Conservation (phyloP, 768 basidiomycete genomes). For the Auriscalpium microsporum region DNA sequence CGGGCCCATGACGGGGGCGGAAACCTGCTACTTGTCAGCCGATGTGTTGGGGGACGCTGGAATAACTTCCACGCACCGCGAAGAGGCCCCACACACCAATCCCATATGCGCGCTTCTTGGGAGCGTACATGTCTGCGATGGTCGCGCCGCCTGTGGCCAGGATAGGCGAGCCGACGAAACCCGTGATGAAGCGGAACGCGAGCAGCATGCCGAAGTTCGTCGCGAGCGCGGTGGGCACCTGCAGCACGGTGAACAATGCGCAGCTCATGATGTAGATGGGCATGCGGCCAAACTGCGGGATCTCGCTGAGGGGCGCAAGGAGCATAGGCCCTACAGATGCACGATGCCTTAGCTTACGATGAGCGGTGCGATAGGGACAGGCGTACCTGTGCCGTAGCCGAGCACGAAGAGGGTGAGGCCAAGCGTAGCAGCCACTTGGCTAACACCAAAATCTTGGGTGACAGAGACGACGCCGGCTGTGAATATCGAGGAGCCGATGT, state of each 20-base stretch:
- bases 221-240: conserved; percentile 24
- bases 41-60: not conserved
- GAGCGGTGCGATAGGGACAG: not conserved
- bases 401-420: conserved; percentile 21
- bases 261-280: conserved; percentile 23
- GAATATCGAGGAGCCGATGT: conserved; percentile 26
- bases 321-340: conserved; percentile 2
- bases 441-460: conserved; percentile 19
- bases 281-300: conserved; percentile 23
- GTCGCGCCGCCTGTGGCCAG: conserved; percentile 22
- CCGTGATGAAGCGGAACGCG: conserved; percentile 20
- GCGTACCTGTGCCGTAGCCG: conserved; percentile 14
- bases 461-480: conserved; percentile 20
- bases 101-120: conserved; percentile 14
- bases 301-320: conserved; percentile 22
- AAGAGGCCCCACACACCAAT: conserved; percentile 20
- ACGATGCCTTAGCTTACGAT: not conserved
- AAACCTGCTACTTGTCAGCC: not conserved
- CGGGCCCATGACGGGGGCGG: conserved; percentile 21
- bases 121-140: conserved; percentile 16
- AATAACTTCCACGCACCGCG: conserved; percentile 14
- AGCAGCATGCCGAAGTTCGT: conserved; percentile 21
- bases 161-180: conserved; percentile 17
- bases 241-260: conserved; percentile 22
- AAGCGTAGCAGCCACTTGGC: conserved; percentile 20